Evolutionary conservation across 2,329 filamentous ascomycete species (phyloP).

Genomic region (Periconia digitata): DNA sequence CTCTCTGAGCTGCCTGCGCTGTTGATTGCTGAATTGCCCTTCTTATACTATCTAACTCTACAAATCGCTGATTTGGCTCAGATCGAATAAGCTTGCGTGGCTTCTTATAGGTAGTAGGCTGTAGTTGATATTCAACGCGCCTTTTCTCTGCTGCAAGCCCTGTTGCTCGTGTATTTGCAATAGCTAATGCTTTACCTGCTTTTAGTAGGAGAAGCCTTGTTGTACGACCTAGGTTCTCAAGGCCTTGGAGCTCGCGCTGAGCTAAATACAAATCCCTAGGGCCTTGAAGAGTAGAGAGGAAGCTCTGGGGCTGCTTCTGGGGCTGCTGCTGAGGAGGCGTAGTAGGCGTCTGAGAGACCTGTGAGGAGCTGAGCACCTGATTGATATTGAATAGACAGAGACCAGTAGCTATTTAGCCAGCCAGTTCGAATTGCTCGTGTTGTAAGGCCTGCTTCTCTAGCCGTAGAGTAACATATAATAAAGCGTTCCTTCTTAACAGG

Average conservation of each 20-base stretch:
- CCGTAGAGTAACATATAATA: constrained; percentile 14
- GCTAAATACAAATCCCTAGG: too few relatives aligned
- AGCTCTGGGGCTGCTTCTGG: too few relatives aligned
- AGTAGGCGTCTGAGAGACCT: constrained; percentile 3
- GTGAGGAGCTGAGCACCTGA: constrained; percentile 8
- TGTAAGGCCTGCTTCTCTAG: constrained; percentile 8
- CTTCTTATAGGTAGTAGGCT: background rate
- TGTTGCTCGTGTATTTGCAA: constrained; percentile 8
- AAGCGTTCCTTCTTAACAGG: constrained; percentile 15
- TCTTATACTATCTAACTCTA: background rate
- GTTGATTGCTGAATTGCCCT: background rate
- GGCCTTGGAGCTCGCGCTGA: too few relatives aligned
- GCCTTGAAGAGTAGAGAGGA: too few relatives aligned
- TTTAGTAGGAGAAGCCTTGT: constrained; percentile 5
- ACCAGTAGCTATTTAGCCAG: constrained; percentile 12
- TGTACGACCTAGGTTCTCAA: too few relatives aligned
- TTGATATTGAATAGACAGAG: constrained; percentile 12
- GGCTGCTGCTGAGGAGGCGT: background rate
- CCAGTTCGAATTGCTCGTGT: constrained; percentile 13
- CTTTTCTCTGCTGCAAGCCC: constrained; percentile 10
- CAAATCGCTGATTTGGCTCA: constrained; percentile 16
- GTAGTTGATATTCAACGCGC: constrained; percentile 11
- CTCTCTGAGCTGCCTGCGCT: constrained; percentile 2
- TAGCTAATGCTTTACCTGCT: constrained; percentile 12
- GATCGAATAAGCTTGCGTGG: constrained; percentile 10